phyloP scores from a whole-genome alignment of 2,329 filamentous ascomycete species.

The Colletotrichum tabaci region DNA sequence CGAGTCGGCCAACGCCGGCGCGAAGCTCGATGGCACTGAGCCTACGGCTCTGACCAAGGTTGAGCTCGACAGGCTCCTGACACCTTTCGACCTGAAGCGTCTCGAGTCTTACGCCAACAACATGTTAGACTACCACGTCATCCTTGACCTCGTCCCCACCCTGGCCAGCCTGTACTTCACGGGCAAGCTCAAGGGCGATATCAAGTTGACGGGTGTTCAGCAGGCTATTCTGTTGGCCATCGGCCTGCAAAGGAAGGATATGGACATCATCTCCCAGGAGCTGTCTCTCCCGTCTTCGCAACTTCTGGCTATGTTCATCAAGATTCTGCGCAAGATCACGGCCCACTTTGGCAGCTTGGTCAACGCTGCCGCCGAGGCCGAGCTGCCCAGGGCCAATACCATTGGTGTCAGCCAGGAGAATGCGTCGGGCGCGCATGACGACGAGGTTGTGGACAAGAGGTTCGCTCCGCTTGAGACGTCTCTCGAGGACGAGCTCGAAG shows the following conservation, averaged over 20 bases:
- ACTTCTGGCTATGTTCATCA: constrained; percentile 96
- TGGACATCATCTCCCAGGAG: constrained; percentile 86
- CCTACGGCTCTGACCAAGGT: constrained; percentile 75
- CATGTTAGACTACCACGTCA: constrained; percentile 97
- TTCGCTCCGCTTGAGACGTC: constrained; percentile 80
- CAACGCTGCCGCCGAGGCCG: constrained; percentile 78
- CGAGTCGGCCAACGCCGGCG: constrained; percentile 83
- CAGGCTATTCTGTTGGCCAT: constrained; percentile 90
- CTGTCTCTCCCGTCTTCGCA: constrained; percentile 81
- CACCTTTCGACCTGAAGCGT: constrained; percentile 94
- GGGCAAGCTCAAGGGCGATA: constrained; percentile 75
- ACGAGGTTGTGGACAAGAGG: constrained; percentile 75
- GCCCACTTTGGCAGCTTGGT: constrained; percentile 83
- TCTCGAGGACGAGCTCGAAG: constrained; percentile 86
- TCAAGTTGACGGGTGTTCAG: constrained; percentile 87
- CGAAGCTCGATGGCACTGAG: constrained; percentile 72
- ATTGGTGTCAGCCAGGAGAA: constrained; percentile 73
- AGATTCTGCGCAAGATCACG: constrained; percentile 91
- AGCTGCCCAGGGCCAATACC: constrained; percentile 71
- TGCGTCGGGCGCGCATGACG: constrained; percentile 76
- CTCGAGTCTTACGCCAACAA: constrained; percentile 97
- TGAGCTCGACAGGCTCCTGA: constrained; percentile 84
- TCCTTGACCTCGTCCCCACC: constrained; percentile 89
- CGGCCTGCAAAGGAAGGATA: constrained; percentile 89
- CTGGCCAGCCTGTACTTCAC: constrained; percentile 90